Conservation (phyloP, 768 basidiomycete genomes). For the Tephrocybe sp. region DNA sequence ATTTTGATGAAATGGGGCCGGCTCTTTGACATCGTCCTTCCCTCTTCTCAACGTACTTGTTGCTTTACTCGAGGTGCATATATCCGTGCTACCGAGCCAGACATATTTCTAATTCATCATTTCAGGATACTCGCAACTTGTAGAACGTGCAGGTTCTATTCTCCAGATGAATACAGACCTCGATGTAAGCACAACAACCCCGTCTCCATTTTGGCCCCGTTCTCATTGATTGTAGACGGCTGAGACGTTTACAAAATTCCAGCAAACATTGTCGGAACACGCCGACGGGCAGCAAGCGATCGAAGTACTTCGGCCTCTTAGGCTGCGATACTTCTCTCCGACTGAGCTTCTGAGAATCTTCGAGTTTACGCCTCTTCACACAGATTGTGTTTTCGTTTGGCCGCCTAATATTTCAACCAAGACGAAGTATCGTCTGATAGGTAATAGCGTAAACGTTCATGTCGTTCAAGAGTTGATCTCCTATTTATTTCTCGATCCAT, state of each 20-base stretch:
- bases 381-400: slow-evolving; percentile 51
- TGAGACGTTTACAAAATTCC: slow-evolving; percentile 54
- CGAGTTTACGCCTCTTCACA: slow-evolving; percentile 42
- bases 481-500: slow-evolving; percentile 43
- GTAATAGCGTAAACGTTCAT: slow-evolving; percentile 80
- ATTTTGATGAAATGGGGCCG: slow-evolving; percentile 75
- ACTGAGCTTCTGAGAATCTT: slow-evolving; percentile 70
- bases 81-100: neutral
- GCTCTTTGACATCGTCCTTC: slow-evolving; percentile 76
- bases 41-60: slow-evolving; percentile 61
- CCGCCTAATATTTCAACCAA: slow-evolving; percentile 59
- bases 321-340: slow-evolving; percentile 75
- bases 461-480: slow-evolving; percentile 64
- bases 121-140: slow-evolving; percentile 72
- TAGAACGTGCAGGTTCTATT: slow-evolving; percentile 78
- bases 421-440: slow-evolving; percentile 74
- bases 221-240: slow-evolving; percentile 48
- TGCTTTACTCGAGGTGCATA: slow-evolving; percentile 76
- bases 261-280: slow-evolving; percentile 36
- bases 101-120: neutral
- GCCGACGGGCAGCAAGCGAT: slow-evolving; percentile 45
- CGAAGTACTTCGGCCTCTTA: slow-evolving; percentile 55
- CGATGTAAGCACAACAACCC: slow-evolving; percentile 44
- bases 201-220: neutral
- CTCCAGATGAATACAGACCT: slow-evolving; percentile 68